Evolutionary conservation across 495 filamentous ascomycete species (phyloP).

Genomic region (Hypoxylon trugodes): DNA sequence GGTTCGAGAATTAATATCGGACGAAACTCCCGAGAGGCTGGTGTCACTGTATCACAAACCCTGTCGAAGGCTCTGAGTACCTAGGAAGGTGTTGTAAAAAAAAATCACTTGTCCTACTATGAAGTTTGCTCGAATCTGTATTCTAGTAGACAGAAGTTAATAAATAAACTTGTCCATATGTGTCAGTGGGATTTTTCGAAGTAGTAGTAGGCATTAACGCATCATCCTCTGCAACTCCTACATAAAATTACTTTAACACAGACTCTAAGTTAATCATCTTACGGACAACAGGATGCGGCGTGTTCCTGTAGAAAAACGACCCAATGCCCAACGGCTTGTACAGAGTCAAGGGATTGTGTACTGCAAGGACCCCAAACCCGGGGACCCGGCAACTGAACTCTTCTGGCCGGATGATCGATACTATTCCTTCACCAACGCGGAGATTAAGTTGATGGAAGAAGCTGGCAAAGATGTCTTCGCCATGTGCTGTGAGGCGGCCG

Average conservation of each 20-base stretch:
- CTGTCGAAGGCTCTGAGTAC: too few species aligned
- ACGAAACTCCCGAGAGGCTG: too few species aligned
- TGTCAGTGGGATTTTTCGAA: too few species aligned
- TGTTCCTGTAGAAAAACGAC: conserved; percentile 8
- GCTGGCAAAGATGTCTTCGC: conserved; percentile 12
- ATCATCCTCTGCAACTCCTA: background rate
- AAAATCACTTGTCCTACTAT: too few species aligned
- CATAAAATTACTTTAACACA: background rate
- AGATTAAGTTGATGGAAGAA: conserved; percentile 5
- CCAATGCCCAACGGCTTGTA: conserved; percentile 11
- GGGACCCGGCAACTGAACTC: background rate
- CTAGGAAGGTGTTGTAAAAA: too few species aligned
- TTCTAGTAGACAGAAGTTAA: background rate
- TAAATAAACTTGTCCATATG: background rate
- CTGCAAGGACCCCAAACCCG: background rate
- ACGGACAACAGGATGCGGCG: conserved; percentile 8
- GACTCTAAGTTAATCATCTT: background rate
- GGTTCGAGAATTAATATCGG: too few species aligned
- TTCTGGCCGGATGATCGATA: conserved; percentile 17
- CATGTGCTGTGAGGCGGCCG: conserved; percentile 18
- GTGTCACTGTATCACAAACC: too few species aligned
- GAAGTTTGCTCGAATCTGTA: too few species aligned
- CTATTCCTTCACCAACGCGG: conserved; percentile 9
- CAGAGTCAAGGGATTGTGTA: conserved; percentile 16
- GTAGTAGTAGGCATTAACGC: background rate